Conservation (phyloP, 192 early-diverging fungal species). For the Mortierella hygrophila region DNA sequence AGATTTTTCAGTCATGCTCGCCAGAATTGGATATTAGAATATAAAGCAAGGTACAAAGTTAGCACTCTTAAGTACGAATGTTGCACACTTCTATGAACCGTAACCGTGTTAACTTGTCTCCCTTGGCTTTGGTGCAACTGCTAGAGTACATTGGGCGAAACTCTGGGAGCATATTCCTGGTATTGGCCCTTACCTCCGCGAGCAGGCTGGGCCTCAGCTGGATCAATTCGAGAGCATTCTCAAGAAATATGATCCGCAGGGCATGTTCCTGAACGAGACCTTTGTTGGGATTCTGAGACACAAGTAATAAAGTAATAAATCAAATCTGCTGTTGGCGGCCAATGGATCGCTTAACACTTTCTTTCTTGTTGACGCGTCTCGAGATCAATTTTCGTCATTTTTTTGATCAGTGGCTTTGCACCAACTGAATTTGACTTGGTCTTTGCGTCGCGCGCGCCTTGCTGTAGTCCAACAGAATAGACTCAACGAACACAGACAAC, state of each 20-base stretch:
- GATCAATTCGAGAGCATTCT: slow-evolving; percentile 33
- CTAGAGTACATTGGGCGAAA: slow-evolving; percentile 44
- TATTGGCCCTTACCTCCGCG: slow-evolving; percentile 26
- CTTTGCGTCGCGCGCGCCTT: neutral
- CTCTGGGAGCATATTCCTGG: slow-evolving; percentile 36
- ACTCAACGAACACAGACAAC: no score
- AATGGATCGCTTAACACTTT: neutral
- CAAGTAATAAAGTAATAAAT: no score
- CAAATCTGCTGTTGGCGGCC: no score
- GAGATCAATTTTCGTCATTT: neutral
- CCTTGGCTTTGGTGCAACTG: neutral
- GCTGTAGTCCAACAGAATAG: neutral
- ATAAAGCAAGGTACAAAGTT: slow-evolving; percentile 37
- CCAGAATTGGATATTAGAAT: slow-evolving; percentile 47
- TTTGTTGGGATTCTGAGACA: slow-evolving; percentile 9
- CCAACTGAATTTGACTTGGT: neutral
- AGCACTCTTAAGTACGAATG: neutral
- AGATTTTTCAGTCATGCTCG: slow-evolving; percentile 43
- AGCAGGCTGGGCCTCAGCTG: neutral
- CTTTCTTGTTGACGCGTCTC: neutral
- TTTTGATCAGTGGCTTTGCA: slow-evolving; percentile 12
- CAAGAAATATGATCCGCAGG: slow-evolving; percentile 38
- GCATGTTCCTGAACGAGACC: slow-evolving; percentile 37
- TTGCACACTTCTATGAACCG: neutral
- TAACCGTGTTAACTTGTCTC: neutral